Evolutionary conservation across 306 rosid species (phyloP).

Genomic region (Vigna angularis): DNA sequence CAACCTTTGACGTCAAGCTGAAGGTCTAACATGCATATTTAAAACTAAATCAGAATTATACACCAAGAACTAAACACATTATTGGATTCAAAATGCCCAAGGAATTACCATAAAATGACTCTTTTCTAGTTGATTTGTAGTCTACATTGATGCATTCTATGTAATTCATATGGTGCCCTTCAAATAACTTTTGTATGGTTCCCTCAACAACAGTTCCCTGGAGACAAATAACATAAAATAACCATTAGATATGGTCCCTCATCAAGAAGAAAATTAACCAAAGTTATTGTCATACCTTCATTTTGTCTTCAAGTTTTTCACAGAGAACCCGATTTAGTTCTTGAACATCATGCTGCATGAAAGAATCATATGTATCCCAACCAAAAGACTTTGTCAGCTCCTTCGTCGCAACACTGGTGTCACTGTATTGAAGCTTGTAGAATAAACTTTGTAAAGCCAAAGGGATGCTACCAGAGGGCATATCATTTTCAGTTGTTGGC

Average conservation of each 20-base stretch:
- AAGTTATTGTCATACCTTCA: slow-evolving; percentile 60
- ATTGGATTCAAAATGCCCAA: slow-evolving; percentile 20
- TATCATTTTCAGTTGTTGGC: slow-evolving; percentile 89
- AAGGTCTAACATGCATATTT: slow-evolving; percentile 66
- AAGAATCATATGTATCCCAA: slow-evolving; percentile 90
- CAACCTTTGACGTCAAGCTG: slow-evolving; percentile 99
- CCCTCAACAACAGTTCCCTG: slow-evolving; percentile 99
- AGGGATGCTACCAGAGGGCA: slow-evolving; percentile 84
- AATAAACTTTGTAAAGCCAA: slow-evolving; percentile 83
- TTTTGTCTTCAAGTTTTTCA: slow-evolving; percentile 88
- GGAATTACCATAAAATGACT: slow-evolving; percentile 87
- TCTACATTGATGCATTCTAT: slow-evolving; percentile 96
- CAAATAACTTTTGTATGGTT: slow-evolving; percentile 90
- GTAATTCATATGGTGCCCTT: slow-evolving; percentile 97
- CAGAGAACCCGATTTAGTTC: slow-evolving; percentile 78
- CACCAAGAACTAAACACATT: slow-evolving; percentile 4
- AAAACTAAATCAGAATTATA: slow-evolving; percentile 41
- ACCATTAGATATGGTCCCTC: slow-evolving; percentile 19
- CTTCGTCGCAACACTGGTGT: slow-evolving; percentile 82
- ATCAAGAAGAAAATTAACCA: slow-evolving; percentile 27
- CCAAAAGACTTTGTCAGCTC: slow-evolving; percentile 89
- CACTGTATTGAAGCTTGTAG: slow-evolving; percentile 86
- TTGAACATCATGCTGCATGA: slow-evolving; percentile 92
- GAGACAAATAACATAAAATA: slow-evolving; percentile 32
- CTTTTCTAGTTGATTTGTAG: slow-evolving; percentile 93